These are phyloP conservation scores for Geranium incanum DNA, from an alignment of 441 rosid genomes.

Conservation along the genomic window DNA sequence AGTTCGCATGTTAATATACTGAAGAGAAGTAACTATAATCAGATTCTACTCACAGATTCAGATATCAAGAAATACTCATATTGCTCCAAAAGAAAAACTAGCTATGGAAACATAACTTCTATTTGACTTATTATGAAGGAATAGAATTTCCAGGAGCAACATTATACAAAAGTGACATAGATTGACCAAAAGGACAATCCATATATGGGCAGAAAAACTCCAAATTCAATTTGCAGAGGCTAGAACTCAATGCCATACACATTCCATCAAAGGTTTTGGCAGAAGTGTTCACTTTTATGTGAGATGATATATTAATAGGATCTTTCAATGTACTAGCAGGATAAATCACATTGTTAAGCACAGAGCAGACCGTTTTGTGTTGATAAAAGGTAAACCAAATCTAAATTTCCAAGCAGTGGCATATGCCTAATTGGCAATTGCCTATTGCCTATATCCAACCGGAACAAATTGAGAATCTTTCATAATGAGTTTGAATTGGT, in stretches of 20 bases:
- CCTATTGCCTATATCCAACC: background rate
- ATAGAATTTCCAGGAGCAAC: background rate
- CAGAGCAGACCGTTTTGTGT: background rate
- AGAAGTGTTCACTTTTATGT: background rate
- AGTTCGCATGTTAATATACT: conserved; percentile 77
- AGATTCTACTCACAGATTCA: conserved; percentile 16
- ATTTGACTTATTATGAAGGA: background rate
- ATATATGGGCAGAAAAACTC: background rate
- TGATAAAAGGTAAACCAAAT: background rate
- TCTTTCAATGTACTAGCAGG: background rate
- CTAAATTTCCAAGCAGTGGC: background rate
- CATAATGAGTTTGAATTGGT: background rate
- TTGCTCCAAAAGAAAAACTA: background rate
- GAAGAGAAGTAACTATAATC: conserved; percentile 22
- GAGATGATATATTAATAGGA: background rate
- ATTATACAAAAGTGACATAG: background rate
- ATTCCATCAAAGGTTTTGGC: background rate
- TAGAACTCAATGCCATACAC: background rate
- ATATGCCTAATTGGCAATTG: background rate
- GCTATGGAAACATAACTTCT: background rate
- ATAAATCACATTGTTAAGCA: background rate
- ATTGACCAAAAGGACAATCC: background rate
- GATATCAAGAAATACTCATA: background rate
- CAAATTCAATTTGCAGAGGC: background rate
- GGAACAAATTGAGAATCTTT: background rate